Evolutionary conservation across 192 early-diverging fungal genomes (phyloP).

Genomic region (Coemansia sp.): DNA sequence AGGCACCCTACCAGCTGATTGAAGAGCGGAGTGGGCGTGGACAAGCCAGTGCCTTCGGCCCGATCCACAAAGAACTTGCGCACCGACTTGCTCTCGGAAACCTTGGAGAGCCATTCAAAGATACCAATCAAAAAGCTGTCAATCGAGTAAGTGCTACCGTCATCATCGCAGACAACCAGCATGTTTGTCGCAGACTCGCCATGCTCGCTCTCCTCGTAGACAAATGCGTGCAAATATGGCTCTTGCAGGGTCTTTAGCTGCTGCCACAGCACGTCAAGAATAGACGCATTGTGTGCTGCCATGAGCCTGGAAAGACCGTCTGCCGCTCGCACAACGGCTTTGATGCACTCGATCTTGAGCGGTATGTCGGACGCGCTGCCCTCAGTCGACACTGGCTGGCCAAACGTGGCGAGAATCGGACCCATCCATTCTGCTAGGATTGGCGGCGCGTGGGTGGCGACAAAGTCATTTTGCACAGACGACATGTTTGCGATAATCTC

Average conservation of each 20-base stretch:
- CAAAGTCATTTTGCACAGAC: slow-evolving; percentile 70
- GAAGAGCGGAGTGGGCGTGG: slow-evolving; percentile 54
- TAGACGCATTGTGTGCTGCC: slow-evolving; percentile 18
- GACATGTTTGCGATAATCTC: slow-evolving; percentile 83
- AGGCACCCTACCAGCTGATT: slow-evolving; percentile 60
- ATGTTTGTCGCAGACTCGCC: slow-evolving; percentile 38
- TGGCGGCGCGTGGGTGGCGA: slow-evolving; percentile 71
- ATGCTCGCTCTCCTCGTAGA: slow-evolving; percentile 45
- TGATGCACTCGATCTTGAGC: slow-evolving; percentile 48
- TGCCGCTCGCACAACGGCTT: slow-evolving; percentile 33
- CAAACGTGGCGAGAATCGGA: slow-evolving; percentile 66
- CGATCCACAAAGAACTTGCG: slow-evolving; percentile 42
- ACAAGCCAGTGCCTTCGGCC: background rate
- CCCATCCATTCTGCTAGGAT: slow-evolving; percentile 80
- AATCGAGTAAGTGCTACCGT: slow-evolving; percentile 28
- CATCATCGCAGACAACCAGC: slow-evolving; percentile 41
- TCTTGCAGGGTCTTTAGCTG: slow-evolving; percentile 41
- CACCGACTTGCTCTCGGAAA: slow-evolving; percentile 30
- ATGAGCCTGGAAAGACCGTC: slow-evolving; percentile 40
- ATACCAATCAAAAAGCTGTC: slow-evolving; percentile 43
- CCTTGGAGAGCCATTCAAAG: slow-evolving; percentile 50
- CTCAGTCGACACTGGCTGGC: slow-evolving; percentile 44
- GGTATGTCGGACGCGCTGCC: slow-evolving; percentile 34
- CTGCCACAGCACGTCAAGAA: slow-evolving; percentile 44
- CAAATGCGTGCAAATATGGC: slow-evolving; percentile 46